Conservation (phyloP, 176 grass and related monocot genomes). For the Tillandsia leiboldiana region DNA sequence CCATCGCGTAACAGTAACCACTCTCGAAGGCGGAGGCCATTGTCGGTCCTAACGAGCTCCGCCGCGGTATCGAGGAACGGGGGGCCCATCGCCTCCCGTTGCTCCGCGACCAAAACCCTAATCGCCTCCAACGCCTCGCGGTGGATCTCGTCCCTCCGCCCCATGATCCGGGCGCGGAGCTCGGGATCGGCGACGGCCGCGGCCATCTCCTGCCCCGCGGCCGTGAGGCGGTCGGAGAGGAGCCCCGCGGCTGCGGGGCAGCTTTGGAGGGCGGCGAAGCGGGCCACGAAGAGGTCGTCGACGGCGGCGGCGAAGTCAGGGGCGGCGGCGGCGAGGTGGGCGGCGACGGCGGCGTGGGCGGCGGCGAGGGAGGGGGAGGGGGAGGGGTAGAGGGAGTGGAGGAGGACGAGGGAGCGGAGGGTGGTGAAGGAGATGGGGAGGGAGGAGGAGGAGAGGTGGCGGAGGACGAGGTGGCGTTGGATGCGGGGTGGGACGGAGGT, state of each 20-base stretch:
- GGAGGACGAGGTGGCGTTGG: neutral
- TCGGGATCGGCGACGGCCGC: constrained; percentile 26
- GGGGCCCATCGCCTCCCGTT: constrained; percentile 29
- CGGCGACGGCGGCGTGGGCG: neutral
- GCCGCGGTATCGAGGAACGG: constrained; percentile 26
- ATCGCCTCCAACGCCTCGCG: constrained; percentile 19
- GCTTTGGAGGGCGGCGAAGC: constrained; percentile 16
- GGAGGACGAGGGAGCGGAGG: constrained; percentile 23
- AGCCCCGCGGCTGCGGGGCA: constrained; percentile 18
- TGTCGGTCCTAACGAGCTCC: constrained; percentile 27
- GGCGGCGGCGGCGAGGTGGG: neutral
- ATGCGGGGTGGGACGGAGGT: neutral
- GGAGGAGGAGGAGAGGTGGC: neutral
- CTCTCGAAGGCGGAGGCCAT: neutral
- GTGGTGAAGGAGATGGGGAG: neutral
- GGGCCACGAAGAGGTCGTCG: constrained; percentile 3
- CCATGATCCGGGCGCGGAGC: constrained; percentile 13
- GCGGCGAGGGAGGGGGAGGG: constrained; percentile 24
- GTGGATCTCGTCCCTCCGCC: constrained; percentile 10
- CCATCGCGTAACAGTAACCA: constrained; percentile 8
- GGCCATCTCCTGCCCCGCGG: constrained; percentile 27
- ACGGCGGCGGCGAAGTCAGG: constrained; percentile 26
- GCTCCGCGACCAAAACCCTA: constrained; percentile 20
- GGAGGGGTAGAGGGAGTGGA: constrained; percentile 29
- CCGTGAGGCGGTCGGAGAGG: constrained; percentile 25